phyloP scores from a whole-genome alignment of 1,139 yeast genomes.

The Geotrichum histeridarum region DNA sequence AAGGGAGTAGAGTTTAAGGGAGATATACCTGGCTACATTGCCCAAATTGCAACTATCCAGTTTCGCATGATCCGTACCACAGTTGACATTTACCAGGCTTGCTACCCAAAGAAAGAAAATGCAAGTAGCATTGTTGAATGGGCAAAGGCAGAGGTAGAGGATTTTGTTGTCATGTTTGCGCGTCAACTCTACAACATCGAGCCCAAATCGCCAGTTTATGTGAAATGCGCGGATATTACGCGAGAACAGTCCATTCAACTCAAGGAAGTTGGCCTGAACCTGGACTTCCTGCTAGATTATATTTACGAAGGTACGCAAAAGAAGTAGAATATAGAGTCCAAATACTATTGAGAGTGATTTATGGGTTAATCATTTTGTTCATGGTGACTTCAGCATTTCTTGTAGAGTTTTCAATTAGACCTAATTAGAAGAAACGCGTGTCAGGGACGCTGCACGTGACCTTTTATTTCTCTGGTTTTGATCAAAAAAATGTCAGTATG shows the following conservation, averaged over 20 bases:
- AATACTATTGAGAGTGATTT: no score
- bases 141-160: conserved; percentile 64
- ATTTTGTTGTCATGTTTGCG: conserved; percentile 55
- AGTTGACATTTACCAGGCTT: conserved; percentile 42
- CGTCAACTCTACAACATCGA: conserved; percentile 66
- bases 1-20: conserved; percentile 51
- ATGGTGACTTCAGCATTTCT: neutral
- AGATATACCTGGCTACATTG: conserved; percentile 50
- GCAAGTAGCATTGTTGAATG: conserved; percentile 53
- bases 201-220: conserved; percentile 44
- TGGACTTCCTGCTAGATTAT: conserved; percentile 45
- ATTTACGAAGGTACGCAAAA: conserved; percentile 21
- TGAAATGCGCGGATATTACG: conserved; percentile 51
- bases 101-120: conserved; percentile 38
- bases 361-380: neutral
- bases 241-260: conserved; percentile 58
- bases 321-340: neutral
- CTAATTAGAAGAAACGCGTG: no score
- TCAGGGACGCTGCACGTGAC: no score
- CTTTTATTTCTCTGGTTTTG: no score
- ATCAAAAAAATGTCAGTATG: neutral
- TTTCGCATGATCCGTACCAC: conserved; percentile 52
- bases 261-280: conserved; percentile 64
- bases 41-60: conserved; percentile 56
- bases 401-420: no score